A percentile compares a stretch with the other conserved stretches of the same genome.
Conservation (phyloP, 2,329 filamentous ascomycete species). For the Alternaria sp. region DNA sequence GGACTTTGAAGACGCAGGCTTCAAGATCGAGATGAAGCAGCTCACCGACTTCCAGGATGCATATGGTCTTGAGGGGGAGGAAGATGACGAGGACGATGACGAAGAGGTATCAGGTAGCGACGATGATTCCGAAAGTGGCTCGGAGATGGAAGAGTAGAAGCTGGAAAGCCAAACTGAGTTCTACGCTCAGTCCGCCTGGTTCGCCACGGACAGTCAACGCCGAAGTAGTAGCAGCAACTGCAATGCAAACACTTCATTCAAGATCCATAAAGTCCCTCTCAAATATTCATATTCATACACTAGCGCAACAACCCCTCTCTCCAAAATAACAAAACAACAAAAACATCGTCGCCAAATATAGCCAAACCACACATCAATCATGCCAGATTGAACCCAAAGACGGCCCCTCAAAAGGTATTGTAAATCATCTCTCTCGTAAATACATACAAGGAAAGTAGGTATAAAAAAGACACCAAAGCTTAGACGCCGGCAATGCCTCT, state of each 20-base stretch:
- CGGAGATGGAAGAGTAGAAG: conserved; percentile 33
- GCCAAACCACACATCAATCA: background rate
- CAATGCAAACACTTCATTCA: background rate
- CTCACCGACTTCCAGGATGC: conserved; percentile 86
- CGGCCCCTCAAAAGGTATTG: background rate
- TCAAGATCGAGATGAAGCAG: conserved; percentile 75
- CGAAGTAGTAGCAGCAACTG: background rate
- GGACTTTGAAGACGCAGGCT: conserved; percentile 76
- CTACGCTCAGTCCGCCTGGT: background rate
- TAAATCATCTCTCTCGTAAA: conserved; percentile 10
- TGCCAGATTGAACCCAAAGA: background rate
- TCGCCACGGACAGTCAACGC: background rate
- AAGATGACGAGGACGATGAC: conserved; percentile 64
- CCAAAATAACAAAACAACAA: background rate
- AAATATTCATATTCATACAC: conserved; percentile 6
- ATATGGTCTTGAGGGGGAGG: conserved; percentile 76
- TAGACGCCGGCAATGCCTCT: background rate
- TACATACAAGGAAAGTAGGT: conserved; percentile 10
- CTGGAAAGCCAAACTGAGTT: background rate
- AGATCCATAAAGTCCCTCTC: background rate
- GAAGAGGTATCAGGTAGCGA: conserved; percentile 63
- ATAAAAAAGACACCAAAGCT: background rate
- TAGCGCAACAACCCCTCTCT: background rate
- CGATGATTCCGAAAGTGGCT: conserved; percentile 29
- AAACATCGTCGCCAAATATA: background rate